Base-by-base conservation (phyloP, 495 filamentous ascomycete species). In the Aspergillus nidulans region DNA sequence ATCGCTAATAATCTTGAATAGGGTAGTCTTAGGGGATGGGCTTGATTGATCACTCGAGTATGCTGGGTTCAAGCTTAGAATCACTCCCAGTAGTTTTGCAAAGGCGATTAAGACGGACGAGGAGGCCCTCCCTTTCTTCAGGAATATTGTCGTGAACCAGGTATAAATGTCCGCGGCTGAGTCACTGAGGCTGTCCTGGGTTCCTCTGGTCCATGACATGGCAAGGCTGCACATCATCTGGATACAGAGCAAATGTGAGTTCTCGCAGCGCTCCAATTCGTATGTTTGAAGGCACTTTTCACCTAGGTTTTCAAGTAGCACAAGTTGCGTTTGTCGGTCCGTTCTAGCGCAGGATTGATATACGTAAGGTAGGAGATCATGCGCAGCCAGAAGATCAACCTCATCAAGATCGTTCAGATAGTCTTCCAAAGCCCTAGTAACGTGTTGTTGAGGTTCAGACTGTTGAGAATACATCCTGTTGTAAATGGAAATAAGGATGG, bases 231-330 rank as follows among this genome's bases (percentile, higher is more conserved):
- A 76, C 75, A 97, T 78, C 57, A 89, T 72, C 45, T 87, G 82
- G 24, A 97, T 74, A 53, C 86, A 86, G 44, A 88, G 62, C 24
- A 78, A 76, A 36, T 90, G 70, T 8, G 88, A 81, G 36, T 85
- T 84, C 72, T 98, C 95, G 36, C 89, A 95, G 32, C 85, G 80
- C 54, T 86, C 80, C 61, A 86, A 81, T 25, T 82, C 78, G 64
- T 86, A 83, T 3, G 73, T 66, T 45, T 80, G 75, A 7, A 96
- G 76, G 12, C 91, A 77, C 18, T 74, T 75, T 26, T 85, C 73
- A 40, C 73, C 77, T n/a, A 85, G 50, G 49, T 83, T 68, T 51
- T 79, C 73, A 8, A 84, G 67, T n/a, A 86, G 53, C 3, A 60
- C 62, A 18, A 73, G 69, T 9, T 76, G 65, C 38, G 72, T 70